phyloP scores from a whole-genome alignment of 2,329 filamentous ascomycete genomes.

The Exophiala calicioides region DNA sequence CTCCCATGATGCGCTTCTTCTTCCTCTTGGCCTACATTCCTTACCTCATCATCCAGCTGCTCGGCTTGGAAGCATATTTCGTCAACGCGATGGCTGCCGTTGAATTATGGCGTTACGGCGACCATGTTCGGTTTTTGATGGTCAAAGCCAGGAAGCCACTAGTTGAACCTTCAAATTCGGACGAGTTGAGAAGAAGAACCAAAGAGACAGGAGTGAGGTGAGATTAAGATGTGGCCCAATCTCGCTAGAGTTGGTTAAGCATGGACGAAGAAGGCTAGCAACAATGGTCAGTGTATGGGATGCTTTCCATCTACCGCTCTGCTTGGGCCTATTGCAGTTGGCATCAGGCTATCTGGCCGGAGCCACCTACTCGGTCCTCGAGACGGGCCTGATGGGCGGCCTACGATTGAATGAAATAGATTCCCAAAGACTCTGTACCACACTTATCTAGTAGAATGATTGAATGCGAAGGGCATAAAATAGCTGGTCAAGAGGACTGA shows the following conservation, averaged over 20 bases:
- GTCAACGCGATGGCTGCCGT: constrained; percentile 10
- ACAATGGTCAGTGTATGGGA: too few species aligned
- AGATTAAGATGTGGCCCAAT: neutral
- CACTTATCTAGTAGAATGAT: too few species aligned
- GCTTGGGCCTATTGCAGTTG: too few species aligned
- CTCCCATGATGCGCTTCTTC: constrained; percentile 10
- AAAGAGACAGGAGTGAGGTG: neutral
- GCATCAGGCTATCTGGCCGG: too few species aligned
- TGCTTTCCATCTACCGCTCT: too few species aligned
- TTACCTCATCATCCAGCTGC: constrained; percentile 1
- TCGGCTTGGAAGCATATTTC: constrained; percentile 6
- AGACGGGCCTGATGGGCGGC: too few species aligned
- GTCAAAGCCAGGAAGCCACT: constrained; percentile 31
- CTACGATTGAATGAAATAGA: too few species aligned
- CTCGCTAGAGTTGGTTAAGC: neutral
- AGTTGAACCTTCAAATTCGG: neutral
- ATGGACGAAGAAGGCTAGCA: too few species aligned
- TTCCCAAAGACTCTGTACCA: too few species aligned
- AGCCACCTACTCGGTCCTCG: too few species aligned
- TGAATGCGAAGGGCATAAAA: too few species aligned
- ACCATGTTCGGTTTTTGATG: constrained; percentile 36
- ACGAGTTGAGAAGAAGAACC: constrained; percentile 3
- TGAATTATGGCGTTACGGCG: constrained; percentile 22
- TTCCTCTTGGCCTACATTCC: constrained; percentile 13
- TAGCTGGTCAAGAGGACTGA: too few species aligned